Conservation (phyloP, 192 early-diverging fungal species). For the Obelidium mucronatum region DNA sequence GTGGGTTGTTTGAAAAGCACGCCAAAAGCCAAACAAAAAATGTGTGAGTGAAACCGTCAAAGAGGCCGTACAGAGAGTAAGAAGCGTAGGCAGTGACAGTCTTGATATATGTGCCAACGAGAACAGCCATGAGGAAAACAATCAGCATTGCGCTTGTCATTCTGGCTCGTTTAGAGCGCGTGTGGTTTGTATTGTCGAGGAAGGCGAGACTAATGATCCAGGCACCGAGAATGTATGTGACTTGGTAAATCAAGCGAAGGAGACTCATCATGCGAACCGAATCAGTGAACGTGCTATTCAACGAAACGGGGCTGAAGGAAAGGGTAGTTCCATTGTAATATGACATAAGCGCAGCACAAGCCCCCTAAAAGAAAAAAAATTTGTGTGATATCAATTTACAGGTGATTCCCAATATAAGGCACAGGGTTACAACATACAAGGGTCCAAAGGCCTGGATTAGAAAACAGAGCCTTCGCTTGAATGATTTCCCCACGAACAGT, state of each 20-base stretch:
- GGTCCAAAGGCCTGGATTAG: background rate
- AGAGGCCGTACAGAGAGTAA: constrained; percentile 3
- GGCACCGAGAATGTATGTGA: constrained; percentile 12
- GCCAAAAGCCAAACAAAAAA: constrained; percentile 16
- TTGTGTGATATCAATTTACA: no score
- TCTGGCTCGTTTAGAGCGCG: constrained; percentile 1
- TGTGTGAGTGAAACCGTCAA: constrained; percentile 21
- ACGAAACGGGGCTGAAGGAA: background rate
- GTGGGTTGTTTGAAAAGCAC: background rate
- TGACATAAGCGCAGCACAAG: constrained; percentile 6
- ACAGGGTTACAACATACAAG: no score
- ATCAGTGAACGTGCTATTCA: background rate
- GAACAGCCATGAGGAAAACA: background rate
- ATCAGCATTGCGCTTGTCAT: constrained; percentile 24
- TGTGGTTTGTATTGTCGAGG: constrained; percentile 16
- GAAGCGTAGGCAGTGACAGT: constrained; percentile 8
- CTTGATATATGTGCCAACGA: constrained; percentile 4
- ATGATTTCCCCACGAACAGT: background rate
- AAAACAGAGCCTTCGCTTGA: background rate
- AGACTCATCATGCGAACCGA: background rate
- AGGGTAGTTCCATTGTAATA: constrained; percentile 8
- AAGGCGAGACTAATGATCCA: background rate
- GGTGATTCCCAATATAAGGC: constrained; percentile 1
- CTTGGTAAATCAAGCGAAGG: constrained; percentile 8
- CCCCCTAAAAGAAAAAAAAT: no score